Base-by-base conservation (phyloP, 139 green algal genomes). In the Axilococcus clingmanii region DNA sequence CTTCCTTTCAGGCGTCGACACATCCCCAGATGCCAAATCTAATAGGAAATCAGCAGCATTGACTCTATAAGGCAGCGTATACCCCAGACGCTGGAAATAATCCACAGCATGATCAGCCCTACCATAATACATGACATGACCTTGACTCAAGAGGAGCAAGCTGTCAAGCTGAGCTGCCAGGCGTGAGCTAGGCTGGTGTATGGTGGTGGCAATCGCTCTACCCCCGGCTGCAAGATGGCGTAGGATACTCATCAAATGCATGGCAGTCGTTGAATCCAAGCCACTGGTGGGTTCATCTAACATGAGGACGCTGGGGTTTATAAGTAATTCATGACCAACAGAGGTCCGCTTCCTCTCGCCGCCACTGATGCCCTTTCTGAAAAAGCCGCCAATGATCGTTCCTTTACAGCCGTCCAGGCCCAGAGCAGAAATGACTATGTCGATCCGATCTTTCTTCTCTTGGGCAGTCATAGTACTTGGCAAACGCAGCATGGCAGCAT, bases 321-420 rank as follows among this genome's bases (percentile, higher is more conserved):
- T 94, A 1, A 98, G 74, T 38, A 99, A 80, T 68, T 96, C 91
- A 41, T 81, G 73, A 0, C 78, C 87, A 7, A 86, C 64, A 28
- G 76, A 87, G 9, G 87, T 75, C 16, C 92, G 78, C 79, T 98
- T 98, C 55, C 84, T 76, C 72, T 99, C 87, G 1, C 92, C 92
- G 7, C 90, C 92, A 7, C 62, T 84, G 36, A 98, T 78, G 19
- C 91, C 91, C 22, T 82, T 73, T 28, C 75, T 59, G 49, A 91
- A 81, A 38, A 75, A 79, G 4, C 85, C 84, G 19, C 88, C 83
- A 25, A 98, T 87, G 55, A 96, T 88, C 31, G 91, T 96, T 68
- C 94, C 61, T 7, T 65, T 54, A 61, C 85, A 94, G 31, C 75
- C 77, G 7, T 46, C 24, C 32, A 95, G 59, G 2, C 80, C 79